Base-by-base conservation (phyloP, 225 moss, liverwort and hornwort species). In the Ulota crispa region DNA sequence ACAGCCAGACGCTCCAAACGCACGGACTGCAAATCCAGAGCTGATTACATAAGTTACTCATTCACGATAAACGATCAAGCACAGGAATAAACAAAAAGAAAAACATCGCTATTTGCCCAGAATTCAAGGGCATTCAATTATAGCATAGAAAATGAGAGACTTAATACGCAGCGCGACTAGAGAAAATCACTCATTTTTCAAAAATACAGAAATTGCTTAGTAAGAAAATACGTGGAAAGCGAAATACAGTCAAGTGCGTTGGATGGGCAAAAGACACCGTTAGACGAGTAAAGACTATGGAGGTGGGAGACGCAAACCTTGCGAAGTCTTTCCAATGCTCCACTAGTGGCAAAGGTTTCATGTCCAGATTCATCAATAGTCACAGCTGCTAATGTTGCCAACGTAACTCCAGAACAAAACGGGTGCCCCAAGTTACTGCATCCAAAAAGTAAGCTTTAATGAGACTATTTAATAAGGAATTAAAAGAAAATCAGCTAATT, bases 331-430 rank as follows among this genome's bases (percentile, higher is more conserved):
- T 98, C 98, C 83, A 98, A 84, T 50, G 98, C 98, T 76, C 98
- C 98, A 89, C 98, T 98, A 26, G 95, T 90, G 64, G 95, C 98
- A 92, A 98, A 98, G 18, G 98, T 95, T 83, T 98, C 98, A 87
- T 87, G 89, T 77, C 98, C 98, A 70, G 83, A 81, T 73, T 98
- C 98, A 88, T 98, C 98, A 83, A 98, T 88, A 73, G 98, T 98
- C 45, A 98, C 98, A 78, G 94, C 98, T 64, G 95, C 95, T 83
- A 98, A 93, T 73, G 93, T 98, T 70, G 94, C 90, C 75, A 98
- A 80, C 21, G 95, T 93, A 72, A 95, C 88, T 85, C 98, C 95
- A 62, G 95, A 91, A 87, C 95, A 95, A 79, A 98, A 98, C 27
- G 98, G 95, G 80, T 92, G 95, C 80, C 90, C 91, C 72, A 87